Evolutionary conservation across 805 yeast genomes (phyloP), one percentile per base, ranked within the genome.

Genomic region (Isabelozyma pseudorhagii): DNA sequence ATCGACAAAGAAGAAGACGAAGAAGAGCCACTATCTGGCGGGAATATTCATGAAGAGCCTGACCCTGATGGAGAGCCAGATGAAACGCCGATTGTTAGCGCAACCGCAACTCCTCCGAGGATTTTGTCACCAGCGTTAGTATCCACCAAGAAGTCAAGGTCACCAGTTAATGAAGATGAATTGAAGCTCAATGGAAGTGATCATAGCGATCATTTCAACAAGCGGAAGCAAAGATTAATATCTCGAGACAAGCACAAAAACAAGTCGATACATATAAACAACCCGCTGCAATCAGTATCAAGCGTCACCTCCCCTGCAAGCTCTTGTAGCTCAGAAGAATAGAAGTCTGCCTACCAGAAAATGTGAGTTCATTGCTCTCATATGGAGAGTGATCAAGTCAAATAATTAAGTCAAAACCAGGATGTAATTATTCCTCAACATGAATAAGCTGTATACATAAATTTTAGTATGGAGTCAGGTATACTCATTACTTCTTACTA

Each of bases 171-270:
- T 17, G 53, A 54, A 9, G 50, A 51, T 45, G 56, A 56, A 10
- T 10, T 42, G 11, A 40, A 15, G 10, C 18, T 40, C 17, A 52
- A 53, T 10, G 53, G 44, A 15, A 46, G 47, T 11, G 43, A 55
- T 25, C 53, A 47, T 6, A 58, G 49, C 18, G 56, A 51, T 15
- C 34, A 46, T 28, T 53, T 54, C 41, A 62, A 63, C 46, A 53
- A 54, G 28, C 51, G 69, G 45, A 64, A 64, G 36, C 68, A 64
- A 45, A 36, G 68, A 25, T 48, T 64, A 17, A 55, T 64, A 3
- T 63, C 67, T 8, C 62, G 56, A 45, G 62, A 58, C 36, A 53
- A 59, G 15, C 57, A 61, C 39, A 49, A 50, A 28, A 61, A 57
- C 42, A 63, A 61, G 48, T 51, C 63, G 27, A 50, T 63, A 29